Base-by-base conservation (phyloP, 306 rosid species). In the Mucuna pruriens region DNA sequence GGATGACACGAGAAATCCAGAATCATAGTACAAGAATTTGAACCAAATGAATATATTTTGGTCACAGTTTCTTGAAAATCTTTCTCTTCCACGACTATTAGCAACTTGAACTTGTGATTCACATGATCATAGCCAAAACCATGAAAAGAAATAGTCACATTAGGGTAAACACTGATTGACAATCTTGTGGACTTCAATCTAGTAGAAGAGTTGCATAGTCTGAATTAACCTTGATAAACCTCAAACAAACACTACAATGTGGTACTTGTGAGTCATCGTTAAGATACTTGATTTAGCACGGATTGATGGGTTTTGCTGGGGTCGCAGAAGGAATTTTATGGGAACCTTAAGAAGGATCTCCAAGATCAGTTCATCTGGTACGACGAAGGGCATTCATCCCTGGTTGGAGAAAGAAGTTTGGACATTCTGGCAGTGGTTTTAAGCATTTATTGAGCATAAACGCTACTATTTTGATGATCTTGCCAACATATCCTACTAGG, bases 71-170 rank as follows among this genome's bases (percentile, higher is more conserved):
- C 0, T 4, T 12, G 2, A 4, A 0, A 0, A 60, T 1, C 1
- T 6, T 1, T 5, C 3, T 29, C 31, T 29, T 29, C 3, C 7
- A 40, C 19, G 9, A 0, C 42, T 0, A 1, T 12, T n/a, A 49
- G 7, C 38, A 71, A 15, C 60, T 74, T 84, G 67, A 74, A 67
- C 64, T 75, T 49, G 64, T 79, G 61, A 64, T 48, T 66, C 26
- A 61, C 26, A 3, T 79, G 68, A 79, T 79, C 81, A 44, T 79
- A 73, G 3, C 78, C 87, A 39, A 80, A 75, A 1, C 82, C 87
- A 57, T 23, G 4, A 7, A 0, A 8, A 2, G 4, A 10, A 1
- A 33, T 0, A 0, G 0, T 1, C n/a, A 1, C 11, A 12, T 5
- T 2, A 45, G 16, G 17, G 16, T 4, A 45, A 45, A 13, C 17